These are phyloP conservation scores for Karstenula rhodostoma DNA, from an alignment of 2,329 filamentous ascomycete genomes.

Conservation along the genomic window DNA sequence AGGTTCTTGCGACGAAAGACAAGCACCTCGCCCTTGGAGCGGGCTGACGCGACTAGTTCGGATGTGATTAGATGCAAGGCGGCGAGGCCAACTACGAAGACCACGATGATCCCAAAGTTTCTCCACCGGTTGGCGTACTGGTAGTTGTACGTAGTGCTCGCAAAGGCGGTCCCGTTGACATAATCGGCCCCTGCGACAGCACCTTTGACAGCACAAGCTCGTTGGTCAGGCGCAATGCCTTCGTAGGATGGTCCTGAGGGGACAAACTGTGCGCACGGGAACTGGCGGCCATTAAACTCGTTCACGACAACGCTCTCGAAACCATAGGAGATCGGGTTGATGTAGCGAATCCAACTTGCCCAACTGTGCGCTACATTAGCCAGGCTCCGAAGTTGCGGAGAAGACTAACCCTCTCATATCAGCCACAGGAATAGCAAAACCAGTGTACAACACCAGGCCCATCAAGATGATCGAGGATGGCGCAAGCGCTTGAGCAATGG, in stretches of 20 bases:
- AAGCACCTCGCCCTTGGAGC: slow-evolving; percentile 61
- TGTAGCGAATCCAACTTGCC: slow-evolving; percentile 84
- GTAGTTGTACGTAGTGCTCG: slow-evolving; percentile 45
- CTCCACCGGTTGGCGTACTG: slow-evolving; percentile 54
- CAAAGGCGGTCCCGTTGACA: slow-evolving; percentile 52
- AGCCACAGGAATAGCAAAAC: slow-evolving; percentile 64
- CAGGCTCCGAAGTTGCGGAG: not conserved
- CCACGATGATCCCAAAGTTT: slow-evolving; percentile 57
- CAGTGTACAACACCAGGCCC: slow-evolving; percentile 72
- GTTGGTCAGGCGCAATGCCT: slow-evolving; percentile 35
- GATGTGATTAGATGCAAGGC: slow-evolving; percentile 53
- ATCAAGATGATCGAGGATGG: slow-evolving; percentile 67
- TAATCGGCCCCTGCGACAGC: slow-evolving; percentile 47
- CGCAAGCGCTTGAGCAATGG: slow-evolving; percentile 65
- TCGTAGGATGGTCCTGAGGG: slow-evolving; percentile 53
- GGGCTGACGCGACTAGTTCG: slow-evolving; percentile 57
- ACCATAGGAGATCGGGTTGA: slow-evolving; percentile 79
- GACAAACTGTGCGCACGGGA: slow-evolving; percentile 57
- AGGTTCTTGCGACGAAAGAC: slow-evolving; percentile 53
- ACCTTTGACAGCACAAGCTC: slow-evolving; percentile 54
- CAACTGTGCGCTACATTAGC: slow-evolving; percentile 55
- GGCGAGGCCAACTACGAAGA: slow-evolving; percentile 54
- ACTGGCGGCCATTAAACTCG: slow-evolving; percentile 75
- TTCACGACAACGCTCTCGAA: slow-evolving; percentile 85
- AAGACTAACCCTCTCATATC: slow-evolving; percentile 68